Conservation (phyloP, 2,329 filamentous ascomycete genomes). For the Alternaria metachromatica region DNA sequence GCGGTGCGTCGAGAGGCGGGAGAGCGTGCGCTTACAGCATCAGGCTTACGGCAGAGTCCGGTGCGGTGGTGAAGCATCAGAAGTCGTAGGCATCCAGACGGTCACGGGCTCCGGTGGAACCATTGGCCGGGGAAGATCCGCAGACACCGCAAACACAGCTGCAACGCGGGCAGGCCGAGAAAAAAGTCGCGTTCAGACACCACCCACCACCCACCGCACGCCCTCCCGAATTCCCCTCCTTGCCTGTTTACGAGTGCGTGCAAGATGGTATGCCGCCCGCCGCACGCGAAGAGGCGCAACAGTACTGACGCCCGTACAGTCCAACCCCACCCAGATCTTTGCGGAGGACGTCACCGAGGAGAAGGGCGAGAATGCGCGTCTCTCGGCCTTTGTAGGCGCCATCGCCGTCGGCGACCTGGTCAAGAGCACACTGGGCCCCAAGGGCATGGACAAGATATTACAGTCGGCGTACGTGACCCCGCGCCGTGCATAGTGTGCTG, state of each 20-base stretch:
- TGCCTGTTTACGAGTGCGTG: constrained; percentile 26
- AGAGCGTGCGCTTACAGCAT: background rate
- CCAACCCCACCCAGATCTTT: constrained; percentile 95
- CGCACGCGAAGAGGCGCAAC: background rate
- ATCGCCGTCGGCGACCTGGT: constrained; percentile 97
- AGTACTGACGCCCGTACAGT: constrained; percentile 35
- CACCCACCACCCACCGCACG: constrained; percentile 34
- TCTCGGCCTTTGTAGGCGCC: constrained; percentile 96
- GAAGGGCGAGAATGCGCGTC: constrained; percentile 98
- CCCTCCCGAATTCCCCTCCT: constrained; percentile 41
- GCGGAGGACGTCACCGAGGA: constrained; percentile 96
- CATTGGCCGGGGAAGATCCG: constrained; percentile 25
- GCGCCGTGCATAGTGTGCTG: constrained; percentile 7
- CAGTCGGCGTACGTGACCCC: constrained; percentile 79
- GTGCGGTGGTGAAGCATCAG: constrained; percentile 1
- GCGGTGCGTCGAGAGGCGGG: background rate
- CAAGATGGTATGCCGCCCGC: constrained; percentile 39
- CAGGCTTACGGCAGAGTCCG: background rate
- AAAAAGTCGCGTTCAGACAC: constrained; percentile 46
- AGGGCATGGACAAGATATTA: constrained; percentile 99
- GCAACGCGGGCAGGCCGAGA: constrained; percentile 35
- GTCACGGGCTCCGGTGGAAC: constrained; percentile 22
- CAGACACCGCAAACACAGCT: constrained; percentile 38
- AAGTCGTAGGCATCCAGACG: constrained; percentile 30
- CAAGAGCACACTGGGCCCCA: constrained; percentile 95